Percentiles rank a stretch among this genome's conserved stretches.
Evolutionary conservation across 1,284 basidiomycete genomes (phyloP).

Genomic region (Microbotryum silenes-acaulis): DNA sequence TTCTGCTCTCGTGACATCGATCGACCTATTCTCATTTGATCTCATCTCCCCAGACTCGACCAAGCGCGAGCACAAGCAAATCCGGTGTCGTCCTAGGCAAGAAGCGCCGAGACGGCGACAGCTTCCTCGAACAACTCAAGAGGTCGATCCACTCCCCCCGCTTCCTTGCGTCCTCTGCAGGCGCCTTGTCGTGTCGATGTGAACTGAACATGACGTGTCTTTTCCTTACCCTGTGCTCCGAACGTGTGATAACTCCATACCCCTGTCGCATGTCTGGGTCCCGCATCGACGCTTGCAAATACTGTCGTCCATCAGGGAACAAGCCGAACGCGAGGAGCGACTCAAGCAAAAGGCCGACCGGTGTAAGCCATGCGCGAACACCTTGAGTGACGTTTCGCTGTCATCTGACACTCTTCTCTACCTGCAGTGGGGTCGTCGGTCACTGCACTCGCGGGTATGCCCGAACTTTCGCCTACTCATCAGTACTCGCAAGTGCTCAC

Average conservation of each 20-base stretch:
- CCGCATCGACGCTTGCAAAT: background rate
- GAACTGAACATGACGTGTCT: conserved; percentile 18
- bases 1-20: conserved; percentile 30
- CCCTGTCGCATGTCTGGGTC: background rate
- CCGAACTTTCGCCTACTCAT: background rate
- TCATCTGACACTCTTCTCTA: conserved; percentile 37
- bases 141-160: conserved; percentile 46
- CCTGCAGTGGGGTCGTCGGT: conserved; percentile 55
- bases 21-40: conserved; percentile 24
- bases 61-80: background rate
- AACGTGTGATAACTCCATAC: background rate
- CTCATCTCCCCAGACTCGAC: conserved; percentile 50
- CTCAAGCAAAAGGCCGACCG: conserved; percentile 53
- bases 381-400: conserved; percentile 38
- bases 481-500: background rate
- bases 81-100: conserved; percentile 53
- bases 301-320: conserved; percentile 55
- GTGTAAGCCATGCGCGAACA: conserved; percentile 8
- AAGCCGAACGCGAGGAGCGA: conserved; percentile 76
- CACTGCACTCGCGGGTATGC: conserved; percentile 70
- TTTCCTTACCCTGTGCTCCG: background rate
- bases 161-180: background rate
- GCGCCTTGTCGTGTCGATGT: background rate
- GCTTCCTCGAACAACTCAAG: conserved; percentile 88
- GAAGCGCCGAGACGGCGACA: conserved; percentile 87